Percentiles rank a stretch among this genome's conserved stretches.
These are phyloP conservation scores for Acanthamoeba royreba DNA, from an alignment of 208 protist species.

Conservation along the genomic window DNA sequence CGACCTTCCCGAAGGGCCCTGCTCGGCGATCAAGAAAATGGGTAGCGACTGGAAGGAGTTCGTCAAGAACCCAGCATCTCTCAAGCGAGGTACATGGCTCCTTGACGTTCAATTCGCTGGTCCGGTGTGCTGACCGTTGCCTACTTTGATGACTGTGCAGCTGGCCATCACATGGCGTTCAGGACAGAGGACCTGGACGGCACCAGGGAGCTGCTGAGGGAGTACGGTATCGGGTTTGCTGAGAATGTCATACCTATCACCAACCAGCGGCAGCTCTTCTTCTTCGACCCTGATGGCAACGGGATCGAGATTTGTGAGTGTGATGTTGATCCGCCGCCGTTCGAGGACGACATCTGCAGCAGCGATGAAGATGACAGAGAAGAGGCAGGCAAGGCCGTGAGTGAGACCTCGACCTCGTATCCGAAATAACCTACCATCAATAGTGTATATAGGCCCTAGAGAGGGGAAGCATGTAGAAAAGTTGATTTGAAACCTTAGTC, in stretches of 20 bases:
- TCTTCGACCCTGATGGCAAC: neutral
- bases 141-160: neutral
- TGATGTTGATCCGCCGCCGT: neutral
- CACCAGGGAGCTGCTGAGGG: neutral
- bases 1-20: neutral
- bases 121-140: neutral
- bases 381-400: neutral
- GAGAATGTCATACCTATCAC: neutral
- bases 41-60: neutral
- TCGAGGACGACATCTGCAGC: neutral
- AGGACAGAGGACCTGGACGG: neutral
- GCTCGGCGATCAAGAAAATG: neutral
- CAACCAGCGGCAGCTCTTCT: slow-evolving; percentile 8
- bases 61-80: neutral
- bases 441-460: no score
- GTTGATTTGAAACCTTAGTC: neutral
- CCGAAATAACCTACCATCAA: no score
- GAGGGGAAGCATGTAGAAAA: neutral
- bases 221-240: neutral
- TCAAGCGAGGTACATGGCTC: neutral
- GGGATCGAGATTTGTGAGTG: neutral
- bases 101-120: neutral
- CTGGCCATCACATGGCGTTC: neutral
- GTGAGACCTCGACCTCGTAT: no score
- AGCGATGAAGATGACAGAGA: neutral